Base-by-base conservation (phyloP, 2,329 filamentous ascomycete genomes). In the Pochonia chlamydosporia region DNA sequence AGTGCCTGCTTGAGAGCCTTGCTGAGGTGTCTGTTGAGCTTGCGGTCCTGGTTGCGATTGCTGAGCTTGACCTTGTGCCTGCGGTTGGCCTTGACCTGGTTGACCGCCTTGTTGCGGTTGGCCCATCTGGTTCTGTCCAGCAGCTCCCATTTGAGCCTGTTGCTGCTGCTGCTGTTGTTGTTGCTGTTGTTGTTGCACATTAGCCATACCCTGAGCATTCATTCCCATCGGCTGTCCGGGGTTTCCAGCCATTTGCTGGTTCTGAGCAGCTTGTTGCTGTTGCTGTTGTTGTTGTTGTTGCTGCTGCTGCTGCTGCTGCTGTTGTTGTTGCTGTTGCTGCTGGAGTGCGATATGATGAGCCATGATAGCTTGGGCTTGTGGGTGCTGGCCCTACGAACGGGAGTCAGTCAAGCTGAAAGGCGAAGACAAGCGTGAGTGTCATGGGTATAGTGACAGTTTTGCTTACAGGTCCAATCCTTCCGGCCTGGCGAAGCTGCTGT, bases 291-390 rank as follows among this genome's bases (percentile, higher is more conserved):
- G 60, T n/a, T 62, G 65, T 24, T 63, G 58, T 21, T 73, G 72
- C 30, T 52, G 53, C 9, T 70, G 66, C 48, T 74, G 68, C 35
- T 65, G 63, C 28, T 65, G 65, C 49, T 67, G 67, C 24, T 64
- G 69, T 13, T 66, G 64, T 48, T 70, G 56, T 42, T 68, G 63
- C 35, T 53, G 51, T 31, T 63, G 60, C 48, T 75, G 71, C 50
- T 76, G 73, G 30, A 75, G 61, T 13, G 71, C 71, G 16, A 75
- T 55, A 47, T 76, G 74, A 45, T 76, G 74, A 9, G 68, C 72
- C 52, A 78, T 61, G 49, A 77, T 63, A 21, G 61, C 64, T 49
- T 73, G 54, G 24, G 56, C 52, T 37, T 63, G 62, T n/a, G 58
- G 59, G 47, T 63, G 60, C 43, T 62, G 59, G 43, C 49, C 54